These are phyloP conservation scores for Populus tremula DNA, from an alignment of 345 rosid genomes.

Conservation along the genomic window DNA sequence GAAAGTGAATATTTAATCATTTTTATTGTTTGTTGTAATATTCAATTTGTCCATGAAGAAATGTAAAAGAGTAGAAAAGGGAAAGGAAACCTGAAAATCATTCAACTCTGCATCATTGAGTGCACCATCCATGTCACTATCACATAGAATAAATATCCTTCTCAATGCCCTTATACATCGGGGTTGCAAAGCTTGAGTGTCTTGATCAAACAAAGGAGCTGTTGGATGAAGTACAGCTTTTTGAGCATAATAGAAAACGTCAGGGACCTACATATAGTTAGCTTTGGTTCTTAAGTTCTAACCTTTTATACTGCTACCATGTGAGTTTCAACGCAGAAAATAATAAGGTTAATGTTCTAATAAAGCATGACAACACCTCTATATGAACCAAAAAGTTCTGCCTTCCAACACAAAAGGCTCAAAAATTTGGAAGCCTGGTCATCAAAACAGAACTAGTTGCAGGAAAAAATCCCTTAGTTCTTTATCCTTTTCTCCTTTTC, in stretches of 20 bases:
- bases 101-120: constrained; percentile 79
- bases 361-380: too few species aligned
- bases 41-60: neutral
- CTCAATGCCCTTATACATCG: constrained; percentile 71
- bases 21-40: too few species aligned
- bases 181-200: constrained; percentile 59
- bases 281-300: neutral
- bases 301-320: neutral
- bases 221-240: constrained; percentile 85
- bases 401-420: too few species aligned
- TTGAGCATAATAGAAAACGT: constrained; percentile 75
- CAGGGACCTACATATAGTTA: constrained; percentile 59
- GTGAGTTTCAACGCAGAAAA: too few species aligned
- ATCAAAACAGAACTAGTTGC: too few species aligned
- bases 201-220: constrained; percentile 77
- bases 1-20: too few species aligned
- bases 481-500: too few species aligned
- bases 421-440: too few species aligned
- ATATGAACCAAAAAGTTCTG: too few species aligned
- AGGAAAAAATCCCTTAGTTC: too few species aligned
- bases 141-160: constrained; percentile 72
- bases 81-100: constrained; percentile 65
- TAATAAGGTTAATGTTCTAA: neutral
- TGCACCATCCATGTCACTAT: constrained; percentile 73
- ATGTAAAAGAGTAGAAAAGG: neutral